Evolutionary conservation across 2,329 filamentous ascomycete species (phyloP).

Genomic region (Cladorrhinum sp.): DNA sequence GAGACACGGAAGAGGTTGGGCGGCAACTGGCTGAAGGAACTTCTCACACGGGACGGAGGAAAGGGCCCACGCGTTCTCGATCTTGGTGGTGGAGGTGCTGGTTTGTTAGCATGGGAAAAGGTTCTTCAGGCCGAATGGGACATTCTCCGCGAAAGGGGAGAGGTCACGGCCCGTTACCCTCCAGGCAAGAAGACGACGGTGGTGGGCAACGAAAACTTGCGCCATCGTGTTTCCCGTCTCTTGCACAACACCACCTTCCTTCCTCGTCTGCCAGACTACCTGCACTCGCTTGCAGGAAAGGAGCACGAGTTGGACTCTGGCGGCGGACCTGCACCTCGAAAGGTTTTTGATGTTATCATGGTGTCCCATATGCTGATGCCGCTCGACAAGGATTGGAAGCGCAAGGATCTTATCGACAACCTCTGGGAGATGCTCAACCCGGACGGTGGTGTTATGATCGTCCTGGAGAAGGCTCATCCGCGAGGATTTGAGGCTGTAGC

Average conservation of each 20-base stretch:
- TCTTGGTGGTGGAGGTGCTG: constrained; percentile 70
- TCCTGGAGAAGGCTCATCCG: constrained; percentile 88
- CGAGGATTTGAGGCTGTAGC: constrained; percentile 91
- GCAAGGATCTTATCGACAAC: constrained; percentile 78
- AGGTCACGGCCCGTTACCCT: constrained; percentile 44
- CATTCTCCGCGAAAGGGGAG: constrained; percentile 54
- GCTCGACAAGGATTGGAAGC: constrained; percentile 69
- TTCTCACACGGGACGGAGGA: constrained; percentile 57
- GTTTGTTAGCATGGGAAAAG: constrained; percentile 71
- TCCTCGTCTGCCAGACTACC: constrained; percentile 83
- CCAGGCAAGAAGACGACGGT: constrained; percentile 77
- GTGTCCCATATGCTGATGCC: constrained; percentile 80
- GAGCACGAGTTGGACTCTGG: constrained; percentile 56
- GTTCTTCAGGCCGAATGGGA: constrained; percentile 80
- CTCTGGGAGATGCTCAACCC: constrained; percentile 84
- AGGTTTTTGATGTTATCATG: constrained; percentile 86
- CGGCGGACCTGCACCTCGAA: constrained; percentile 56
- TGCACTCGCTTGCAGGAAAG: constrained; percentile 61
- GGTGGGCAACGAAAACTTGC: constrained; percentile 69
- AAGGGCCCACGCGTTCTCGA: constrained; percentile 66
- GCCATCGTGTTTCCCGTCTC: constrained; percentile 70
- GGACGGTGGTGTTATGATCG: constrained; percentile 78
- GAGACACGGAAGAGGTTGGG: constrained; percentile 74
- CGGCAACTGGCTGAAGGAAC: constrained; percentile 63
- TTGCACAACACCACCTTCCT: constrained; percentile 89